phyloP scores from a whole-genome alignment of 192 early-diverging fungal species.

The Podila epicladia region DNA sequence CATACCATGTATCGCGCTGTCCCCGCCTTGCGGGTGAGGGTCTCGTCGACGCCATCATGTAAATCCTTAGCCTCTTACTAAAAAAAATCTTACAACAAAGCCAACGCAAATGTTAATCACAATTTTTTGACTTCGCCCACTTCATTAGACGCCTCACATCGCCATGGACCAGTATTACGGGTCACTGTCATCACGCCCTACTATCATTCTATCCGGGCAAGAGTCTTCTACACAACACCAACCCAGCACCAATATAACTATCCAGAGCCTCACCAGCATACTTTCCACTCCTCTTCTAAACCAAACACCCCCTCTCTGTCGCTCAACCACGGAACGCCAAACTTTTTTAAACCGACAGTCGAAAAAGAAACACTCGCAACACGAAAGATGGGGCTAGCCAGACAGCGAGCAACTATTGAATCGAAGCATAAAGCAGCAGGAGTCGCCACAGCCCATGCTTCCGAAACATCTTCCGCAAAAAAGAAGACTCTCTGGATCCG shows the following conservation, averaged over 20 bases:
- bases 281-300: not conserved
- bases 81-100: no score
- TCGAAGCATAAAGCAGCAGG: not conserved
- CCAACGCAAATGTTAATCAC: no score
- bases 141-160: not conserved
- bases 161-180: not conserved
- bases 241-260: not conserved
- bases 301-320: not conserved
- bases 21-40: no score
- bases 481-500: constrained; percentile 79
- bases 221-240: not conserved
- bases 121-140: not conserved
- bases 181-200: not conserved
- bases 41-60: no score
- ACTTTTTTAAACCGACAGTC: not conserved
- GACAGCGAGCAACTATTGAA: not conserved
- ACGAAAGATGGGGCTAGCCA: not conserved
- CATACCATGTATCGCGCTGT: no score
- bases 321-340: not conserved
- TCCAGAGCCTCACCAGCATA: not conserved
- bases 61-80: no score
- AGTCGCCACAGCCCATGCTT: not conserved
- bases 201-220: not conserved
- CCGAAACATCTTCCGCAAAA: not conserved
- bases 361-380: not conserved